Evolutionary conservation across 2,329 filamentous ascomycete species (phyloP), one percentile per base, ranked within the genome.

Genomic region (Aspergillus oerlinghausenensis): DNA sequence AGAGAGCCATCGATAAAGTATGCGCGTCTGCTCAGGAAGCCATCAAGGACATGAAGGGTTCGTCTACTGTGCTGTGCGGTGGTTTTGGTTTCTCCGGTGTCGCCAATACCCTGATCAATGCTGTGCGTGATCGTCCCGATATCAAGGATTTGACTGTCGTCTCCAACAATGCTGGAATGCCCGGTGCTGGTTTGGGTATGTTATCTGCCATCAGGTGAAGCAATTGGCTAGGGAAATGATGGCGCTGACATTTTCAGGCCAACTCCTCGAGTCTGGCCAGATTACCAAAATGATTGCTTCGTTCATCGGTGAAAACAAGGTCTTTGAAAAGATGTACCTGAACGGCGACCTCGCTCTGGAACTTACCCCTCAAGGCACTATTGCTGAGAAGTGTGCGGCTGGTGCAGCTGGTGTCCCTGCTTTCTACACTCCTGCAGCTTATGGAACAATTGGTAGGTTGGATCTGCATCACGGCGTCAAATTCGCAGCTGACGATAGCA

Each of bases 321-420:
- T 88, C 9, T 90, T 96, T 60, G 92, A 96, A 79, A 82, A 83
- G 69, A 92, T 92, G 86, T 96, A 96, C 73, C 80, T 96, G 52
- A 88, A 82, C 6, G 92, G 92, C 60, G 82, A 94, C 71, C 84
- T 96, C 55, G 88, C 92, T 72, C 84, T 96, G 53, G 92, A 96
- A 77, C 84, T 96, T 62, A 93, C 89, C 25, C 92, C 92, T 1
- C 92, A 96, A 75, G 92, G 92, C 61, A 95, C 90, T 19, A 83
- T 96, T 52, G 92, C 91, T 40, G 92, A 96, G 77, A 85, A 92
- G 64, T 92, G 91, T 75, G 84, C 90, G 55, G 87, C 90, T 45
- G 91, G 90, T 63, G 92, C 91, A 55, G 89, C 89, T 69, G 92
- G 92, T 54, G 88, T 96, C 63, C 92, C 92, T 32, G 92, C 92